Conservation (phyloP, 106 monocot species). For the Dendrobium nobile region DNA sequence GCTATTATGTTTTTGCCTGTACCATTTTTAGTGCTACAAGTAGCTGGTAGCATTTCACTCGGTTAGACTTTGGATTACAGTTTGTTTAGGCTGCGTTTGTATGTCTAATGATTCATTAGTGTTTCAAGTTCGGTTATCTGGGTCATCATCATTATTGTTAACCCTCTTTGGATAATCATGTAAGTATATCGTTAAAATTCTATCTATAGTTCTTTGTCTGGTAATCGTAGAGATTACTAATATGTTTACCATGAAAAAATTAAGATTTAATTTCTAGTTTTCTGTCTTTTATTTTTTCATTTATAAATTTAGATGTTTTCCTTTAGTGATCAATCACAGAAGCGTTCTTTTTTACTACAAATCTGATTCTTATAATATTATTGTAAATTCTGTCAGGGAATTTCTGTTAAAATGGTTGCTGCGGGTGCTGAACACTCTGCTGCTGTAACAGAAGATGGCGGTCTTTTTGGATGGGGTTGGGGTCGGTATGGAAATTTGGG, state of each 20-base stretch:
- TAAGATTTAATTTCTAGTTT: background rate
- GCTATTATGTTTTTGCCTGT: background rate
- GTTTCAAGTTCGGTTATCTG: background rate
- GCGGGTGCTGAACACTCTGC: constrained; percentile 97
- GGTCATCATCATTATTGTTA: background rate
- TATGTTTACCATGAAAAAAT: background rate
- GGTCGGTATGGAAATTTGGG: constrained; percentile 97
- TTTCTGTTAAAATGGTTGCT: constrained; percentile 87
- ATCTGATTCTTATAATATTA: background rate
- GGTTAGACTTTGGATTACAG: background rate
- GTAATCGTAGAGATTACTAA: background rate
- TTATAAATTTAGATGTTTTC: background rate
- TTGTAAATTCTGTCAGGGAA: constrained; percentile 44
- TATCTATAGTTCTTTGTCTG: background rate
- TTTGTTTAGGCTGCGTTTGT: background rate
- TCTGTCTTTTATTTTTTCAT: background rate
- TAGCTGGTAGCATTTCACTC: background rate
- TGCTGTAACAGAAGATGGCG: constrained; percentile 91
- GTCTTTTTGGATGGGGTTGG: constrained; percentile 98
- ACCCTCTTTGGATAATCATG: background rate
- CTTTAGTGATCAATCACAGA: background rate
- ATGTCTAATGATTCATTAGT: background rate
- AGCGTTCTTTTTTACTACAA: background rate
- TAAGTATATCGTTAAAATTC: background rate
- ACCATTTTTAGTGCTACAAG: background rate